Evolutionary conservation across 768 basidiomycete genomes (phyloP).

Genomic region (Psilocybe sp.): DNA sequence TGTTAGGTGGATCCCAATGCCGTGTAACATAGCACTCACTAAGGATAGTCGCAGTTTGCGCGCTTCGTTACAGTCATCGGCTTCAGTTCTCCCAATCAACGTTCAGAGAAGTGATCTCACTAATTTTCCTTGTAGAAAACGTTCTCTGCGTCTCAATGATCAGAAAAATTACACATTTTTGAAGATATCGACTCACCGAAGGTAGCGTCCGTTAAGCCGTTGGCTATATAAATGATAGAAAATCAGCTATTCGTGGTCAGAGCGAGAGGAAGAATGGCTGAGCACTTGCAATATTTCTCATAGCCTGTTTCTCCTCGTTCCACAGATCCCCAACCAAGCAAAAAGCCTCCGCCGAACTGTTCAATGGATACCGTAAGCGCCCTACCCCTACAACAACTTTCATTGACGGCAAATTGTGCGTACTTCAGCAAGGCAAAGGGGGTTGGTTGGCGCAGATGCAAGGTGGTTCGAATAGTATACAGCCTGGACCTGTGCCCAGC

Average conservation of each 20-base stretch:
- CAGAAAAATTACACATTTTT: not conserved
- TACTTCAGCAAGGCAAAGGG: constrained; percentile 51
- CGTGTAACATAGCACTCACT: constrained; percentile 28
- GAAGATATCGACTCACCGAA: constrained; percentile 29
- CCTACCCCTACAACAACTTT: not conserved
- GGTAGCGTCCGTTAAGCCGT: constrained; percentile 38
- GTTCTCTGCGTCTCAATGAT: constrained; percentile 32
- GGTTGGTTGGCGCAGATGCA: constrained; percentile 41
- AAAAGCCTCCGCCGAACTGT: constrained; percentile 49
- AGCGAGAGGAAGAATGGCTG: not conserved
- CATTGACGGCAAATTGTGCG: not conserved
- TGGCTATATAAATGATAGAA: constrained; percentile 18
- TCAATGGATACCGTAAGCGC: not conserved
- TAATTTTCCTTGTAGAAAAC: constrained; percentile 54
- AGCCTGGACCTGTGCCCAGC: constrained; percentile 48
- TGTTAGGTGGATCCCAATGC: constrained; percentile 12
- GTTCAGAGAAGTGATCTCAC: constrained; percentile 21
- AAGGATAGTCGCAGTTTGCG: constrained; percentile 48
- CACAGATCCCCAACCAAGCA: constrained; percentile 41
- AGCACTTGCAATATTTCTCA: constrained; percentile 42
- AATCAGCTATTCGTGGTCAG: not conserved
- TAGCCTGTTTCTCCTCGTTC: constrained; percentile 47
- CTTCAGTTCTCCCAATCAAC: not conserved
- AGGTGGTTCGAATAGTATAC: constrained; percentile 45
- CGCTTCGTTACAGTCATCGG: constrained; percentile 19